Conservation (phyloP, 345 rosid species). For the Isatis tinctoria region DNA sequence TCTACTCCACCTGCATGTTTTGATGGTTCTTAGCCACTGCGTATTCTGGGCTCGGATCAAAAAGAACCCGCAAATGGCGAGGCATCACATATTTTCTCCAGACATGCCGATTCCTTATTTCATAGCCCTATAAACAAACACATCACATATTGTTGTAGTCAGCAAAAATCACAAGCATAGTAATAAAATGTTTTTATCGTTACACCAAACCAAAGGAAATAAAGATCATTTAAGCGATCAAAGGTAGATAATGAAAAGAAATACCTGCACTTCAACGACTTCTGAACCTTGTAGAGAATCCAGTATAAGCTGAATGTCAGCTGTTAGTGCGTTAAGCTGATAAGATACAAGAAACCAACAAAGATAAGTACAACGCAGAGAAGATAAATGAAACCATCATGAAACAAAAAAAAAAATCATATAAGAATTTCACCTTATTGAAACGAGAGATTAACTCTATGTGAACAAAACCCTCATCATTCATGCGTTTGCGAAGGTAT, state of each 20-base stretch:
- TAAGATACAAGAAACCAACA: not conserved
- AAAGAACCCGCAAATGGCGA: conserved; percentile 33
- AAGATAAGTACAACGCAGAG: not conserved
- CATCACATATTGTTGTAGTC: not conserved
- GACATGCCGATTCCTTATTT: conserved; percentile 47
- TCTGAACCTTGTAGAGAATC: conserved; percentile 51
- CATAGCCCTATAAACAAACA: conserved; percentile 51
- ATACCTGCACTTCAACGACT: conserved; percentile 66
- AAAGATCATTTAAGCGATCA: too few relatives aligned
- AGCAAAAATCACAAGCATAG: not conserved
- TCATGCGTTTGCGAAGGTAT: conserved; percentile 68
- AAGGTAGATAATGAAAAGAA: not conserved
- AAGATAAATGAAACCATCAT: not conserved
- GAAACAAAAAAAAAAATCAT: not conserved
- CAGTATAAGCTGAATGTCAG: conserved; percentile 49
- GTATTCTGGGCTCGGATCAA: conserved; percentile 21
- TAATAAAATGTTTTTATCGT: not conserved
- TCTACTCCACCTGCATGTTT: not conserved
- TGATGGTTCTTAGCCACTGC: not conserved
- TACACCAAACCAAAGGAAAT: not conserved
- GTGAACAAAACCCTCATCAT: conserved; percentile 80
- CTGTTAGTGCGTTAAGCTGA: conserved; percentile 55
- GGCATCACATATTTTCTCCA: conserved; percentile 62
- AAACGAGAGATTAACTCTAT: conserved; percentile 63
- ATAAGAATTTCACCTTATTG: conserved; percentile 48